Evolutionary conservation across 2,329 filamentous ascomycete species (phyloP).

Genomic region (Ascochyta lentis): DNA sequence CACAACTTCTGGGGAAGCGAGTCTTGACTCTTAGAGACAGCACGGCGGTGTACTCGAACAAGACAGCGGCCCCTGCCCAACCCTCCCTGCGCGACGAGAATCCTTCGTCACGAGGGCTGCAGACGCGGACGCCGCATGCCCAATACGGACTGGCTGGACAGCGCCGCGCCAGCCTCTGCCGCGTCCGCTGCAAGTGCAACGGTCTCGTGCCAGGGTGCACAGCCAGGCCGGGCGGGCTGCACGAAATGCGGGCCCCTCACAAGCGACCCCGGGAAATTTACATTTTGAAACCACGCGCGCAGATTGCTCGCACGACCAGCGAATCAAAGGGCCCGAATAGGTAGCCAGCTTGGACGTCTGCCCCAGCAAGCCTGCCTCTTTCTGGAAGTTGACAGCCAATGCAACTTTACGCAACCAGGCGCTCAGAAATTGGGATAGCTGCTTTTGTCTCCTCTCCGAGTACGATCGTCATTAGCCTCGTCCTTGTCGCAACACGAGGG

Average conservation of each 20-base stretch:
- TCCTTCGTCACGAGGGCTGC: slow-evolving; percentile 12
- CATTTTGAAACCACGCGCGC: slow-evolving; percentile 8
- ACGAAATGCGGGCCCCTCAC: slow-evolving; percentile 1
- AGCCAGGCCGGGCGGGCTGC: background rate
- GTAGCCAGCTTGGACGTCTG: slow-evolving; percentile 3
- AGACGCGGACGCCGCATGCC: slow-evolving; percentile 2
- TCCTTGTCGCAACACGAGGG: slow-evolving; percentile 3
- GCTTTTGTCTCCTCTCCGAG: background rate
- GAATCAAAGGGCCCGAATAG: slow-evolving; percentile 1
- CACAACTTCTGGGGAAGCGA: slow-evolving; percentile 17
- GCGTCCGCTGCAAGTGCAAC: slow-evolving; percentile 14
- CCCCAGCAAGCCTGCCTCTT: background rate
- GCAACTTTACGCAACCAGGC: background rate
- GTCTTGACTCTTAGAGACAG: background rate
- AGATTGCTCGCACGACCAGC: slow-evolving; percentile 11
- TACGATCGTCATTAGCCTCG: background rate
- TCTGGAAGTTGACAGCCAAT: slow-evolving; percentile 2
- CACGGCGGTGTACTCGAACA: background rate
- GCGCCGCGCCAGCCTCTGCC: slow-evolving; percentile 15
- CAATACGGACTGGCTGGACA: background rate
- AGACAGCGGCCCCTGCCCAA: background rate
- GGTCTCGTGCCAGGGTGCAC: slow-evolving; percentile 7
- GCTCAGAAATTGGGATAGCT: background rate
- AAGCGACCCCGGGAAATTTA: slow-evolving; percentile 14
- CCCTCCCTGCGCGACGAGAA: slow-evolving; percentile 1